phyloP scores from a whole-genome alignment of 2,329 filamentous ascomycete genomes.

The Cladosporium sp. region DNA sequence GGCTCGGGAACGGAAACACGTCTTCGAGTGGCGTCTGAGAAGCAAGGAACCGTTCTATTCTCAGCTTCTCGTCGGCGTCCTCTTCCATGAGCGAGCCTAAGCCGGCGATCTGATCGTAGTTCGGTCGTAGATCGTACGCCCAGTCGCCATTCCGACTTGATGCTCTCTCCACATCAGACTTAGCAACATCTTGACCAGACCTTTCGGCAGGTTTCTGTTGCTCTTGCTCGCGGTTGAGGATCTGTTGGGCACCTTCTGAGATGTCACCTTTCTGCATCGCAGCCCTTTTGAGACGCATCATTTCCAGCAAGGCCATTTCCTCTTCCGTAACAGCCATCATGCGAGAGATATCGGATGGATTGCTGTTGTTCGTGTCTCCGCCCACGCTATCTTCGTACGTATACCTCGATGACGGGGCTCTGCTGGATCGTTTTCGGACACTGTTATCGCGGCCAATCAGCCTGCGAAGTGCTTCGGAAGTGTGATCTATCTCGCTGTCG shows the following conservation, averaged over 20 bases:
- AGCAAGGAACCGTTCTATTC: constrained; percentile 27
- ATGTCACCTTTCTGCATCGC: constrained; percentile 41
- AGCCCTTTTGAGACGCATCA: constrained; percentile 48
- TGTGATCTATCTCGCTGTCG: constrained; percentile 4
- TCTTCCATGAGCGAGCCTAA: constrained; percentile 25
- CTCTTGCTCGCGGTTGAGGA: constrained; percentile 32
- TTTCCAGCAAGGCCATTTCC: constrained; percentile 46
- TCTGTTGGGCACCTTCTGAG: constrained; percentile 34
- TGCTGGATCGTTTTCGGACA: neutral
- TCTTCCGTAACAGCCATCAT: constrained; percentile 47
- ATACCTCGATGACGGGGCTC: constrained; percentile 1
- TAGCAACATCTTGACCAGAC: constrained; percentile 21
- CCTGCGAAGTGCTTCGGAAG: constrained; percentile 14
- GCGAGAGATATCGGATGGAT: constrained; percentile 20
- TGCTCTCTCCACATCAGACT: constrained; percentile 16
- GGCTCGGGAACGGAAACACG: constrained; percentile 3
- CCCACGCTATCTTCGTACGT: constrained; percentile 8
- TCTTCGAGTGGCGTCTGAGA: constrained; percentile 12
- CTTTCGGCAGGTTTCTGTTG: constrained; percentile 21
- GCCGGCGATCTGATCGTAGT: constrained; percentile 18
- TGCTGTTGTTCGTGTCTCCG: constrained; percentile 14
- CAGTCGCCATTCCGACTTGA: constrained; percentile 7
- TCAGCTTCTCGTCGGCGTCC: constrained; percentile 26
- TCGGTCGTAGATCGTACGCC: neutral
- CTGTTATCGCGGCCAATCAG: constrained; percentile 11